Evolutionary conservation across 345 rosid genomes (phyloP), one percentile per base, ranked within the genome.

Genomic region (Eucalyptus pauciflora): DNA sequence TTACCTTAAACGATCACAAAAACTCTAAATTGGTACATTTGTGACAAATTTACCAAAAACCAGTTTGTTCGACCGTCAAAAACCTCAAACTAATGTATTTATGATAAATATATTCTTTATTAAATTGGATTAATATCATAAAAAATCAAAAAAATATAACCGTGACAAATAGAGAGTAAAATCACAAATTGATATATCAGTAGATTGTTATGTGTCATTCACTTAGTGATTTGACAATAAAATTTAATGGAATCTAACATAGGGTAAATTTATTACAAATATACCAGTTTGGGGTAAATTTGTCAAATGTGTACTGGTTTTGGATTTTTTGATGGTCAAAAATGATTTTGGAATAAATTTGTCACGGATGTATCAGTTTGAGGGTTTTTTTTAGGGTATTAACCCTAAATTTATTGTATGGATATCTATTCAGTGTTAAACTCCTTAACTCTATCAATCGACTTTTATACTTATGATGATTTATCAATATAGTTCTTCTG

Each of bases 361-460:
- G 0, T 52, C 0, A 18, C 10, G 24, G 0, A 0, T 3, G 2
- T 18, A 18, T 52, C 0, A 1, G 0, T 18, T 52, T 52, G 24
- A 0, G 56, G 2, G 41, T 37, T 37, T 4, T 52, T 18, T 18
- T 52, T 18, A 18, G 1, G 24, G 56, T 52, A 0, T 52, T 52
- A 18, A 52, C 1, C 10, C 1, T 52, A 52, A 52, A 18, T 52
- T 52, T 52, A 18, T 52, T 7, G 10, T 52, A 1, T 1, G 0
- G 1, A 52, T 52, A 18, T 18, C 2, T 7, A 8, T 20, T 52
- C 0, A 31, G 3, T 67, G 0, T 4, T 67, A 33, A 33, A 16
- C 1, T 4, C 2, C 41, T 33, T 6, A 17, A 3, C 6, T 13
- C 15, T 62, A 0, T 29, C 16, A 62, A 62, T 62, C 0, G 4